Evolutionary conservation across 352 stramenopile genomes (phyloP).

Genomic region (Aphanomyces invadans): DNA sequence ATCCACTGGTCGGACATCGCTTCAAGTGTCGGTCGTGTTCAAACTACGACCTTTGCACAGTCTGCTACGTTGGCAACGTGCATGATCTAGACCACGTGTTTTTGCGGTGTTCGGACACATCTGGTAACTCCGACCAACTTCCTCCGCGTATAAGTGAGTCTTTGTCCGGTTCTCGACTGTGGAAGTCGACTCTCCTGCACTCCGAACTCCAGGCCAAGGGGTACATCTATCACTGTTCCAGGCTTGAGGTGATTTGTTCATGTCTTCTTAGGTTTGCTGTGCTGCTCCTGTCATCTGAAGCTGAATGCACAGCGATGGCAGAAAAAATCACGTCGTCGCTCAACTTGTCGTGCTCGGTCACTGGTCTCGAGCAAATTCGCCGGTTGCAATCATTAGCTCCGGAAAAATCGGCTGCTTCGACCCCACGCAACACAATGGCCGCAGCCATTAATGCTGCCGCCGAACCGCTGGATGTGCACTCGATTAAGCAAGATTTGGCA

Average conservation of each 20-base stretch:
- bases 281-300: conserved; percentile 29
- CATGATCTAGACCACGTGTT: conserved; percentile 65
- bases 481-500: conserved; percentile 1
- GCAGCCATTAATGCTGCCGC: not conserved
- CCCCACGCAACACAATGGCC: not conserved
- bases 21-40: conserved; percentile 72
- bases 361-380: not conserved
- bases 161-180: conserved; percentile 51
- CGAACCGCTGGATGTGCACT: not conserved
- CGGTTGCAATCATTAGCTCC: not conserved
- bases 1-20: conserved; percentile 49
- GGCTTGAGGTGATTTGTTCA: too few species aligned
- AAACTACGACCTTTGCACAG: conserved; percentile 67
- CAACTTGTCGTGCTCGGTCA: conserved; percentile 40
- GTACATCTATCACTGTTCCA: too few species aligned
- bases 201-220: conserved; percentile 41
- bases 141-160: conserved; percentile 41
- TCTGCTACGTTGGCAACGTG: conserved; percentile 53
- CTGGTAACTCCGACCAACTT: conserved; percentile 45
- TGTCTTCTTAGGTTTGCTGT: not conserved
- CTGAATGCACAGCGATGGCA: conserved; percentile 34
- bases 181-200: conserved; percentile 50
- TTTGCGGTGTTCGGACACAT: conserved; percentile 42
- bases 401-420: not conserved
- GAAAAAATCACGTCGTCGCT: conserved; percentile 32